Evolutionary conservation across 2,329 filamentous ascomycete species (phyloP), one percentile per base, ranked within the genome.

Genomic region (Cordyceps javanica): DNA sequence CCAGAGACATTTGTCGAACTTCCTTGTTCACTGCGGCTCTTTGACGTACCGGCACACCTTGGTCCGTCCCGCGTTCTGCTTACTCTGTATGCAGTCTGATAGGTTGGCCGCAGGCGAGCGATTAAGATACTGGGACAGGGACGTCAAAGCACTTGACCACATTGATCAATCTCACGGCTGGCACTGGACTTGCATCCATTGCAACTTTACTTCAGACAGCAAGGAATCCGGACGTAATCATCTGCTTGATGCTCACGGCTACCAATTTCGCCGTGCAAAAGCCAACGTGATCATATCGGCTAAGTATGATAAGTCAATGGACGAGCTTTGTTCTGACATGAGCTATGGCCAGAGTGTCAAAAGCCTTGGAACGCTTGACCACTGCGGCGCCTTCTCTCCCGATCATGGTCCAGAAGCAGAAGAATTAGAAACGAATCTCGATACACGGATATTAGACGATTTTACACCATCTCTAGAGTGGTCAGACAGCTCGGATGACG

Each of bases 51-150:
- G 53, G 21, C 39, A 42, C 53, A 56, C 53, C 16, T 48, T 56
- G 23, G 30, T 56, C 10, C 53, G 53, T 32, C 53, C 53, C 19
- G 53, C 53, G 23, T 56, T 56, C 41, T 56, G 53, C 32, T 10
- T 56, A 11, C 26, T 56, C 23, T 56, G 32, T 42, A 38, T n/a
- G 26, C 42, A 56, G 19, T 46, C 53, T 16, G 25, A 19, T 16
- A 21, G 23, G n/a, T 19, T 56, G 21, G 21, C 53, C 3, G 53
- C 41, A 36, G 41, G n/a, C 32, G 30, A 56, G 42, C 30, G 42
- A 39, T 42, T 56, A 10, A 9, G 23, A 44, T 56, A 13, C 16
- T 56, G 42, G 53, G 30, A 44, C 5, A 56, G 53, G 21, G 53
- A 56, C 19, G 19, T 23, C 10, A 26, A 56, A 28, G 53, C 53